A percentile compares a stretch with the other conserved stretches of the same genome.
phyloP scores from a whole-genome alignment of 2,329 filamentous ascomycete genomes.

The Ophiocordyceps polyrhachis-furcata region DNA sequence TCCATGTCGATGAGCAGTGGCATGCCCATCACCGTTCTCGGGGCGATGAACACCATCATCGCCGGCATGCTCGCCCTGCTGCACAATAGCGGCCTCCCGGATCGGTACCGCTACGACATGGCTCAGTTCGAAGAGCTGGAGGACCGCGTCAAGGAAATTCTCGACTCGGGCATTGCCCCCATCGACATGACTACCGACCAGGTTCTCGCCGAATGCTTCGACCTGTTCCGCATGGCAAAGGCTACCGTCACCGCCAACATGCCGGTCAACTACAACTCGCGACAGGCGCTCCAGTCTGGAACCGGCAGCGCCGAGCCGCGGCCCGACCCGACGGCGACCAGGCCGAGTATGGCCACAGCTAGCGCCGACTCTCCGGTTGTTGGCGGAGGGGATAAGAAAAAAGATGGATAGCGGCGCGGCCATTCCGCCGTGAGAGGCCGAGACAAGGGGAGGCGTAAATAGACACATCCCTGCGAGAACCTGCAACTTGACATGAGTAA shows the following conservation, averaged over 20 bases:
- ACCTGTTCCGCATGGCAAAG: constrained; percentile 25
- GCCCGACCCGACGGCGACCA: not conserved
- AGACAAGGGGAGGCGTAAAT: not conserved
- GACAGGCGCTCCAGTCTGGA: constrained; percentile 3
- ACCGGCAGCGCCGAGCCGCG: not conserved
- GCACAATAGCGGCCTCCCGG: constrained; percentile 34
- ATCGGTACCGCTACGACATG: constrained; percentile 29
- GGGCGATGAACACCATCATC: constrained; percentile 28
- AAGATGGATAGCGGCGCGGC: not conserved
- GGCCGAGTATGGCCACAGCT: not conserved
- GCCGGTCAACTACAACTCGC: constrained; percentile 21
- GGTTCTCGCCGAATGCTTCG: constrained; percentile 27
- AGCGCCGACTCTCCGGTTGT: not conserved
- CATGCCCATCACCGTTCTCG: constrained; percentile 27
- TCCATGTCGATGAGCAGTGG: constrained; percentile 18
- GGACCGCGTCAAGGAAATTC: constrained; percentile 28
- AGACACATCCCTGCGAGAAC: not conserved
- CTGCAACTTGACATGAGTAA: not conserved
- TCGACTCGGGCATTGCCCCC: constrained; percentile 27
- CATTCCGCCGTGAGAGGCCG: not conserved
- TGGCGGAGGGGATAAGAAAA: not conserved
- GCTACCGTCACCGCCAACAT: constrained; percentile 27
- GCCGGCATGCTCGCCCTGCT: constrained; percentile 31
- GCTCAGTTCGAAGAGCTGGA: constrained; percentile 30
- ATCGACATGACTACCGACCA: constrained; percentile 24